Evolutionary conservation across 495 filamentous ascomycete species (phyloP), one percentile per base, ranked within the genome.

Genomic region (Podospora pseudocomata): DNA sequence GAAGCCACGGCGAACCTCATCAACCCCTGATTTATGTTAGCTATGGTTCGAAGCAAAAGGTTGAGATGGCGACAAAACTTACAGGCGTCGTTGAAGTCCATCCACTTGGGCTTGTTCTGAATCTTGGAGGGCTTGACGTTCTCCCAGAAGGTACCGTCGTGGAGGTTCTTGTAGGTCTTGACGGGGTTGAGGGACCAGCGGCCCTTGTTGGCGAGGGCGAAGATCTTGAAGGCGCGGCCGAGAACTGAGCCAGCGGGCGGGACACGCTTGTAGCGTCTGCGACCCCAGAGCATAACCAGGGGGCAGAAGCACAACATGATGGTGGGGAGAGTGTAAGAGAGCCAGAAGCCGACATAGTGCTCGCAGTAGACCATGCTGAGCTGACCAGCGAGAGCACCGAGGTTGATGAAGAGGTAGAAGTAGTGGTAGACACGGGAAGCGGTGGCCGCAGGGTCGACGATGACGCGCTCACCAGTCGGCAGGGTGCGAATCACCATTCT

Each of bases 281-380:
- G 84, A 75, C 88, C 89, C 67, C 82, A 73, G 66, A 81, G 83
- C 68, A 93, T 78, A n/a, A 92, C 85, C 0, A 82, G n/a, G 0
- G 89, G 89, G 68, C 86, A 89, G 67, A 87, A 64, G 65, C 82
- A 80, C 74, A 92, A 80, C 32, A 86, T 68, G 62, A 81, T 69
- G 1, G 88, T 90, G 6, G 89, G 88, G 18, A 91, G 80, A 5
- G 85, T 78, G 72, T 77, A 92, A 0, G 89, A 81, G n/a, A 92
- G 82, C 83, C 86, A 93, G 80, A 92, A 93, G 23, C 91, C 91
- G 65, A 92, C 87, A 65, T 91, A 91, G 67, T 89, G 85, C 78
- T 91, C 90, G 6, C 86, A 85, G 72, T 90, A 91, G 30, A 86
- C 85, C 87, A 90, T 82, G 19, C 71, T 60, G 28, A 84, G 76